A percentile compares a stretch with the other conserved stretches of the same genome.
Evolutionary conservation across 805 yeast species (phyloP).

Genomic region (Torulaspora gathmanii): DNA sequence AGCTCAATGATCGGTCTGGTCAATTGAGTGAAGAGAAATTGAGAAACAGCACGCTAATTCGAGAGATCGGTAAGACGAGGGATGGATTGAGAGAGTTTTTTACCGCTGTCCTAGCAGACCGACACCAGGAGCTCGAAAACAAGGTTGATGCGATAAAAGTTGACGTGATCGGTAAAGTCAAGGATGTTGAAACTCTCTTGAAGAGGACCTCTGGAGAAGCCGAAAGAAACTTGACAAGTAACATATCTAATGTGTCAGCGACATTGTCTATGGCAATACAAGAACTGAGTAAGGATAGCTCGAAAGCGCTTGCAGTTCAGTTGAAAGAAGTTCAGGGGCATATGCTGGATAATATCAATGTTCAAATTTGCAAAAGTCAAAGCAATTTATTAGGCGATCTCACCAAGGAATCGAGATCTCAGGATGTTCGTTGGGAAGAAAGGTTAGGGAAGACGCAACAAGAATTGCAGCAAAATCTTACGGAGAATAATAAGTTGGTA

Average conservation of each 20-base stretch:
- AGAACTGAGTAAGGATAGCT: not conserved
- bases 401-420: not conserved
- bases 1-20: constrained; percentile 43
- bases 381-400: not conserved
- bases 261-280: not conserved
- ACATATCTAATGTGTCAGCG: not conserved
- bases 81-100: constrained; percentile 6
- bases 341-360: not conserved
- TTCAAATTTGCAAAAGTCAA: not conserved
- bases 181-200: constrained; percentile 2
- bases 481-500: not conserved
- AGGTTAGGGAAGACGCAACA: not conserved
- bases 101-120: constrained; percentile 2
- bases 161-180: constrained; percentile 5
- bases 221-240: not conserved
- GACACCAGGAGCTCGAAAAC: constrained; percentile 3
- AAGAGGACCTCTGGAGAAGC: not conserved
- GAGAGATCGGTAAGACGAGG: constrained; percentile 18
- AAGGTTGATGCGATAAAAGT: constrained; percentile 7
- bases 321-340: not conserved
- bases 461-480: not conserved
- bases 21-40: constrained; percentile 46
- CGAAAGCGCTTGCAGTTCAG: not conserved
- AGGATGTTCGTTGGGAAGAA: not conserved
- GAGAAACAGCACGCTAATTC: constrained; percentile 28